Conservation (phyloP, 805 yeast genomes). For the Barnettozyma sp. region DNA sequence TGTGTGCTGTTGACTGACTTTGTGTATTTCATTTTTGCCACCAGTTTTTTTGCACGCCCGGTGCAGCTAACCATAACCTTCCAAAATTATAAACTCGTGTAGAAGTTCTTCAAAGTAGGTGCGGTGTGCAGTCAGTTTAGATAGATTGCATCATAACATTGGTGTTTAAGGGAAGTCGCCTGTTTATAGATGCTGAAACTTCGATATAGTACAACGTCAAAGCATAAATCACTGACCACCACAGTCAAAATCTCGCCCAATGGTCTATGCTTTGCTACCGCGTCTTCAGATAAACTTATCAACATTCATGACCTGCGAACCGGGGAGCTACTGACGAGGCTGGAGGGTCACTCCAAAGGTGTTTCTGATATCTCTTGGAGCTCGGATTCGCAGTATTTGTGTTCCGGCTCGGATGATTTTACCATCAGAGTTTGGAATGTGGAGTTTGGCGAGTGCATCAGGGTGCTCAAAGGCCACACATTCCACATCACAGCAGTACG, state of each 20-base stretch:
- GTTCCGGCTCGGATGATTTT: slow-evolving; percentile 82
- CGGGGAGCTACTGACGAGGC: slow-evolving; percentile 29
- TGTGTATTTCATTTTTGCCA: no score
- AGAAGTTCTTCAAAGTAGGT: no score
- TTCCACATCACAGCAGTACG: slow-evolving; percentile 71
- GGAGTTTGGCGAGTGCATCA: slow-evolving; percentile 40
- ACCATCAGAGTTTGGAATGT: slow-evolving; percentile 71
- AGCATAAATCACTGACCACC: slow-evolving; percentile 23
- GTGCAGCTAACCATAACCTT: no score
- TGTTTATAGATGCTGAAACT: background rate
- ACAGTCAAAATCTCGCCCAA: slow-evolving; percentile 56
- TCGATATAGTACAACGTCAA: slow-evolving; percentile 5
- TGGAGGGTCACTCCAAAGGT: slow-evolving; percentile 59
- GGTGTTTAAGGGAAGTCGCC: no score
- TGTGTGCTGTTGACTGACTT: no score
- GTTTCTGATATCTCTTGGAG: slow-evolving; percentile 74
- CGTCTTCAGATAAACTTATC: slow-evolving; percentile 26
- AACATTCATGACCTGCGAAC: slow-evolving; percentile 27
- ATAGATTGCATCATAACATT: no score
- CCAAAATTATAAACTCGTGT: no score
- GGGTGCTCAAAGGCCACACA: slow-evolving; percentile 59
- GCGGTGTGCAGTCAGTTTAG: no score
- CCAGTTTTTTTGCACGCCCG: no score
- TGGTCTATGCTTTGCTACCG: slow-evolving; percentile 49
- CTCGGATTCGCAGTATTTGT: slow-evolving; percentile 64